Percentiles rank a stretch among this genome's conserved stretches.
phyloP scores from a whole-genome alignment of 768 basidiomycete species.

The Hemileccinum impolitum region DNA sequence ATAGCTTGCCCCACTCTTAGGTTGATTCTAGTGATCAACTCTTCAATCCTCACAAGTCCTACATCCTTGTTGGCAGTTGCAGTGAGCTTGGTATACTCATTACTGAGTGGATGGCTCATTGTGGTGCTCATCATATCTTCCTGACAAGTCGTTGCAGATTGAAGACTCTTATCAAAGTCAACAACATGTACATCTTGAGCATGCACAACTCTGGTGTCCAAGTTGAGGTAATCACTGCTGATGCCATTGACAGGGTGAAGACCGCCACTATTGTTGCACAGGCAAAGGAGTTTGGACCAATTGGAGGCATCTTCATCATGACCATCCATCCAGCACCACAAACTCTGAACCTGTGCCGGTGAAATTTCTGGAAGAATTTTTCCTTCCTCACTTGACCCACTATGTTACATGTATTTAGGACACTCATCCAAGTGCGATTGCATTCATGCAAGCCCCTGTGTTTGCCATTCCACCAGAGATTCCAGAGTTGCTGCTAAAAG shows the following conservation, averaged over 20 bases:
- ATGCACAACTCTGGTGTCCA: slow-evolving; percentile 22
- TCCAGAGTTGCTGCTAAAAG: slow-evolving; percentile 52
- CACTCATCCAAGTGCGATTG: slow-evolving; percentile 76
- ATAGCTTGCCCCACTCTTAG: slow-evolving; percentile 6
- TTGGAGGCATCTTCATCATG: slow-evolving; percentile 35
- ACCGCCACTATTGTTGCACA: slow-evolving; percentile 22
- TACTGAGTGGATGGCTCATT: slow-evolving; percentile 33
- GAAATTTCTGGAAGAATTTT: slow-evolving; percentile 76
- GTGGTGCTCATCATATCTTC: slow-evolving; percentile 31
- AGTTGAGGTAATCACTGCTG: slow-evolving; percentile 27
- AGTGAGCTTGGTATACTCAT: slow-evolving; percentile 25
- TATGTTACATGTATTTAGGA: slow-evolving; percentile 58
- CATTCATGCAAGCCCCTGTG: slow-evolving; percentile 91
- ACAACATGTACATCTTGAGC: slow-evolving; percentile 27
- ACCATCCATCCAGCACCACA: slow-evolving; percentile 13
- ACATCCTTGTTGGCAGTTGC: slow-evolving; percentile 20
- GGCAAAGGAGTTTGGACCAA: slow-evolving; percentile 21
- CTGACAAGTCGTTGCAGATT: slow-evolving; percentile 25
- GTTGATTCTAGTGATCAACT: slow-evolving; percentile 26
- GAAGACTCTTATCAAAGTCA: slow-evolving; percentile 17
- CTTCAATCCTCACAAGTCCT: slow-evolving; percentile 28
- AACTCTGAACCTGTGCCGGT: slow-evolving; percentile 35
- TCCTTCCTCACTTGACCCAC: slow-evolving; percentile 64
- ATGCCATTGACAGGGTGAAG: slow-evolving; percentile 21
- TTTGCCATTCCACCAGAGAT: slow-evolving; percentile 74